Evolutionary conservation across 371 early-diverging fungal genomes (phyloP), one percentile per base, ranked within the genome.

Genomic region (Mortierella sp.): DNA sequence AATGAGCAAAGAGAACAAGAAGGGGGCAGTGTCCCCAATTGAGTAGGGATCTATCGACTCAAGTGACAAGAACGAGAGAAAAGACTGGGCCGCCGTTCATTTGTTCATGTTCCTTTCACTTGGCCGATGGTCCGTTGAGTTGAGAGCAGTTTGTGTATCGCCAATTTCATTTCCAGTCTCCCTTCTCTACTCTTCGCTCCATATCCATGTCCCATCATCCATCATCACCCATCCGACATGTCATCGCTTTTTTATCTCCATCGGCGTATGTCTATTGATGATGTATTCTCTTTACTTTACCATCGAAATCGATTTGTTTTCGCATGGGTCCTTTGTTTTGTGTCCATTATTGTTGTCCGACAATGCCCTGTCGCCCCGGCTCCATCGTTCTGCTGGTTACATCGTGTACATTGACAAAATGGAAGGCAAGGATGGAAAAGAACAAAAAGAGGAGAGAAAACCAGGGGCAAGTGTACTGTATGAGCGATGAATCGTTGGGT

Each of bases 61-160:
- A 58, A 58, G 31, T 28, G 58, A 58, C 28, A 60, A 16, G 16
- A 63, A 16, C 13, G 7, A 19, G 6, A 28, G 28, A 26, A 4
- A 60, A 31, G 5, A 38, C 1, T 3, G 42, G 58, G 3, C 58
- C n/a, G 28, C 28, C 21, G 34, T 65, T 65, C 68, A 65, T 65
- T 38, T 38, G 68, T 65, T 65, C 68, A 7, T 5, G 24, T 65
- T 9, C 21, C 19, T 50, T 50, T 50, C 16, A 16, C 50, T 50
- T 50, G 50, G 55, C 16, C 54, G 54, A 24, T 65, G 68, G 42
- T 34, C 34, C 21, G 38, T 65, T 65, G 68, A 65, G 38, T 65
- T 65, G 68, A 65, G 68, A 65, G 42, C 68, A 38, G 38, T 65
- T 26, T 65, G 19, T 31, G 65, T 10, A 38, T 63, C 34, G 63